These are phyloP conservation scores for Eustoma russellianum DNA, from an alignment of 257 asterid species.

Conservation along the genomic window DNA sequence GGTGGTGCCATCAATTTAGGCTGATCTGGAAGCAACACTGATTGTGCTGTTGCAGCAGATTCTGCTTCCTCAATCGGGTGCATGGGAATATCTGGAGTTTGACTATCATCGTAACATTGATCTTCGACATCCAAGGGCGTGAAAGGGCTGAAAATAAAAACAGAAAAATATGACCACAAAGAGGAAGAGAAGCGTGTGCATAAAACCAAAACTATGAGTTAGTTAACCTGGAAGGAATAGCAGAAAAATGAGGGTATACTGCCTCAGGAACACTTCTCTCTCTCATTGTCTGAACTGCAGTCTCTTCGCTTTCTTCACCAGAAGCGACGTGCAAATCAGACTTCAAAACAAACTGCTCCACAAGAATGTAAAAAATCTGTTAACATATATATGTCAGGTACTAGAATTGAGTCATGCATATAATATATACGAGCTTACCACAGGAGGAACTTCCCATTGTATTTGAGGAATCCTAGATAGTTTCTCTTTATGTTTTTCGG, in stretches of 20 bases:
- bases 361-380: not conserved
- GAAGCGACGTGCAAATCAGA: conserved; percentile 29
- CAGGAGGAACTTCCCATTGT: conserved; percentile 25
- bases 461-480: conserved; percentile 9
- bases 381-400: not conserved
- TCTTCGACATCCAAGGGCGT: conserved; percentile 11
- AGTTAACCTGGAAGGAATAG: conserved; percentile 34
- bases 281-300: conserved; percentile 18
- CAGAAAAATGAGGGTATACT: conserved; percentile 20
- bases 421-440: conserved; percentile 7
- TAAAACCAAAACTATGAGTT: not conserved
- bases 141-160: conserved; percentile 20
- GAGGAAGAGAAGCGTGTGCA: not conserved
- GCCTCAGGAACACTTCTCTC: conserved; percentile 19
- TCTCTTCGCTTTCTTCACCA: conserved; percentile 49
- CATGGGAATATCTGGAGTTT: conserved; percentile 25
- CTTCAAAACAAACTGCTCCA: conserved; percentile 25
- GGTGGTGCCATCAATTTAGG: conserved; percentile 4
- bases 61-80: conserved; percentile 30
- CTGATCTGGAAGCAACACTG: conserved; percentile 5
- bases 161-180: conserved; percentile 14
- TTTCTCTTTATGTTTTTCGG: not conserved
- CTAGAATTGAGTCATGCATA: not conserved
- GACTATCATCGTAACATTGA: conserved; percentile 17
- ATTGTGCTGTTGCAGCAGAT: conserved; percentile 5